Evolutionary conservation across 345 rosid genomes (phyloP), one percentile per base, ranked within the genome.

Genomic region (Viola odorata): DNA sequence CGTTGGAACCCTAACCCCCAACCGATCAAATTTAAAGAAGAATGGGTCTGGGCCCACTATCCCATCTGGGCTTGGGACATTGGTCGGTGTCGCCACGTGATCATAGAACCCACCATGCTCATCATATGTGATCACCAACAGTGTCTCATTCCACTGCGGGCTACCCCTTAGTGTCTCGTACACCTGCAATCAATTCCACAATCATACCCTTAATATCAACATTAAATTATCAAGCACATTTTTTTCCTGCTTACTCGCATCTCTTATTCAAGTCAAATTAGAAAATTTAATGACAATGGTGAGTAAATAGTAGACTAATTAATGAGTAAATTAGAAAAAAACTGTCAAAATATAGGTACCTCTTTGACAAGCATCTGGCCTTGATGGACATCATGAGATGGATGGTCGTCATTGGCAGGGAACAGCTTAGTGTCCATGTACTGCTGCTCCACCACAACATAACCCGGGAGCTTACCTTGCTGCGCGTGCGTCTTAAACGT

Each of bases 91-190:
- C 0, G 96, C 57, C 32, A 92, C 98, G 12, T 92, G 98, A 75
- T 92, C 98, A 37, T 57, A 92, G 45, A 78, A 92, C 7, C 96
- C 98, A 6, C 98, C 98, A 9, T 92, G 98, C 74, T 91, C 96
- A 57, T 92, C 98, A 17, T 89, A 92, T 23, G 96, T 92, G 69
- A 92, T 89, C 52, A 92, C 57, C 15, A 92, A 55, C 48, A 92
- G 66, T 0, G 91, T 89, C 38, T 87, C 72, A 12, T 85, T 87
- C 98, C 98, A 89, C 68, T 92, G 96, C 16, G 96, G 98, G 63
- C 98, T 85, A 1, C 80, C 82, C 76, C 96, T 80, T 65, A 92
- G 66, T 3, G 87, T 82, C 82, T 92, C 98, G 60, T 89, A 91
- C 63, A 91, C 77, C 77, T 73, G 45, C 50, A 41, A 12, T 10